Percentiles rank a stretch among this genome's conserved stretches.
Evolutionary conservation across 805 yeast species (phyloP).

Genomic region (Peterozyma xylosa): DNA sequence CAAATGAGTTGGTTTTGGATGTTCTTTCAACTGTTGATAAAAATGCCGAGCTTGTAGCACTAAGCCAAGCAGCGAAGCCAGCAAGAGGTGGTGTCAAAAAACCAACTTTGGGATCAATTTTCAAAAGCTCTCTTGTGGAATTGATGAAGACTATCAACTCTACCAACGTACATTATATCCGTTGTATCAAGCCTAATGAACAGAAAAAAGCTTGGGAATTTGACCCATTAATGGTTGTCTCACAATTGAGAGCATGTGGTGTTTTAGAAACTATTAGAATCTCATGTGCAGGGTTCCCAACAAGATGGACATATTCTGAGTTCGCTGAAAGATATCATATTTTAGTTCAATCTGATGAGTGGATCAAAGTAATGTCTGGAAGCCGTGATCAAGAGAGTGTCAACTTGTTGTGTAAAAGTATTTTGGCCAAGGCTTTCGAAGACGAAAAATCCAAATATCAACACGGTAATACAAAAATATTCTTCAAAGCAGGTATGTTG

Average conservation of each 20-base stretch:
- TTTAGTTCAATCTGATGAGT: constrained; percentile 62
- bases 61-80: constrained; percentile 25
- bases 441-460: constrained; percentile 69
- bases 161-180: constrained; percentile 92
- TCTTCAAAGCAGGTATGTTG: constrained; percentile 94
- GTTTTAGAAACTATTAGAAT: constrained; percentile 93
- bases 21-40: constrained; percentile 61
- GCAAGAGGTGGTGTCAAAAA: constrained; percentile 46
- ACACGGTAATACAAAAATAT: constrained; percentile 87
- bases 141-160: constrained; percentile 89
- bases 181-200: constrained; percentile 96
- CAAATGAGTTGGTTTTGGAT: constrained; percentile 56
- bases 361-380: constrained; percentile 52
- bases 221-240: constrained; percentile 89
- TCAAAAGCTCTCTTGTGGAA: constrained; percentile 86
- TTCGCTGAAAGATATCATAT: constrained; percentile 86
- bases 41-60: constrained; percentile 36
- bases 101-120: constrained; percentile 92
- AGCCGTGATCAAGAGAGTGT: constrained; percentile 48
- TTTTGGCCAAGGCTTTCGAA: constrained; percentile 51
- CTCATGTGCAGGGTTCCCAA: constrained; percentile 97
- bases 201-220: constrained; percentile 93
- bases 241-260: constrained; percentile 97
- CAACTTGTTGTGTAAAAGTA: constrained; percentile 57
- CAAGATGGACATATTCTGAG: constrained; percentile 91